Base-by-base conservation (phyloP, 345 rosid species). In the Eucalyptus camaldulensis region DNA sequence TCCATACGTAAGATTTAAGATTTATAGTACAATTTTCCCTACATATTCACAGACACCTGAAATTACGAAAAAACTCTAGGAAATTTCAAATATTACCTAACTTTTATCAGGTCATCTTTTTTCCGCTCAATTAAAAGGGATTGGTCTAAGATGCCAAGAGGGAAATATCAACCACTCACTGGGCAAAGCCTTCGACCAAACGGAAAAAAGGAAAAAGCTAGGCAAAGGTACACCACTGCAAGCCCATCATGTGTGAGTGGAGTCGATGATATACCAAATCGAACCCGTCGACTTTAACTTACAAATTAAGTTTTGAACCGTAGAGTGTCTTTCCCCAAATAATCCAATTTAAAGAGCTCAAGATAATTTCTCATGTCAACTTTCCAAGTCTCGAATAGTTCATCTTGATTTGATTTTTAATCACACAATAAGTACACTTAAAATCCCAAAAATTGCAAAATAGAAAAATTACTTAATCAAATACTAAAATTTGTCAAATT, bases 211-310 rank as follows among this genome's bases (percentile, higher is more conserved):
- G 2, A 10, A 56, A 56, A 56, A 56, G 29, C 29, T 24, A 24
- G 29, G 6, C 62, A 56, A 53, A 53, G 1, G 62, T 2, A 24
- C 29, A 10, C 62, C 62, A 24, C 13, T 5, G 29, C 29, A 56
- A 56, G 29, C 62, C 62, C 62, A 56, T 56, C 27, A 10, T 0
- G 13, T 56, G 29, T 24, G 62, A 56, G 62, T 2, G 29, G 29
- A 56, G 3, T 2, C 6, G 4, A 3, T 5, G 0, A 16, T 0
- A 62, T 29, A 12, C 69, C 69, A 13, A 62, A 62, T 29, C 0
- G 17, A 62, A 62, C 8, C 31, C 33, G n/a, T 6, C 8, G 6
- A 13, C 33, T 62, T 62, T 62, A 29, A 62, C 69, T 62, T 62
- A 12, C 69, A 62, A 62, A 62, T 62, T 62, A 29, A 62, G 33